These are phyloP conservation scores for Prunus kanzakura DNA, from an alignment of 306 rosid species.

Conservation along the genomic window DNA sequence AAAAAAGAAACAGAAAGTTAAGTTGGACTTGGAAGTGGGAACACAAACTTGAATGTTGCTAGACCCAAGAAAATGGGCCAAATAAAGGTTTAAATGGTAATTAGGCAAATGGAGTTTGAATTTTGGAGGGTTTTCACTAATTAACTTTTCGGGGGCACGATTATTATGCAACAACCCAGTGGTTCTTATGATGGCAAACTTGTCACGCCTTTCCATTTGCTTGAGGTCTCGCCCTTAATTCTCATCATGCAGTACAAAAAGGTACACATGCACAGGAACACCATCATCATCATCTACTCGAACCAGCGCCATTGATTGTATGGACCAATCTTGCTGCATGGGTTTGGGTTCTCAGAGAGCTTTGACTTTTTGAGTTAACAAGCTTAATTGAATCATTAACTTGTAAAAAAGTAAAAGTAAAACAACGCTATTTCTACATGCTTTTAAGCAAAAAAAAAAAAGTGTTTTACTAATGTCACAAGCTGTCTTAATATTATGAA, in stretches of 20 bases:
- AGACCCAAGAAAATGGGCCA: background rate
- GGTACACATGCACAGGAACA: constrained; percentile 27
- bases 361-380: constrained; percentile 41
- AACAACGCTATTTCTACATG: no score
- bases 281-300: constrained; percentile 23
- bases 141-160: constrained; percentile 20
- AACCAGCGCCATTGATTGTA: constrained; percentile 40
- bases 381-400: constrained; percentile 34
- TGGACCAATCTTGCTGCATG: constrained; percentile 43
- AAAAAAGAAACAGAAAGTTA: background rate
- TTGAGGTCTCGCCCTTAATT: constrained; percentile 31
- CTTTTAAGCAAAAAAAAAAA: background rate
- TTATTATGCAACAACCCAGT: constrained; percentile 50
- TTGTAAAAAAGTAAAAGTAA: background rate
- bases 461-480: background rate
- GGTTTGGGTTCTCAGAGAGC: background rate
- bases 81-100: background rate
- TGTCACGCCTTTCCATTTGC: constrained; percentile 48
- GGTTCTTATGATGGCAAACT: constrained; percentile 51
- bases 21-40: constrained; percentile 17
- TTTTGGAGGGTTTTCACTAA: constrained; percentile 1
- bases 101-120: background rate
- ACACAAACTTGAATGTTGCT: constrained; percentile 18
- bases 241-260: constrained; percentile 40
- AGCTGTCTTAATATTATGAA: background rate